Evolutionary conservation across 2,329 filamentous ascomycete species (phyloP).

Genomic region (Didymella exigua): DNA sequence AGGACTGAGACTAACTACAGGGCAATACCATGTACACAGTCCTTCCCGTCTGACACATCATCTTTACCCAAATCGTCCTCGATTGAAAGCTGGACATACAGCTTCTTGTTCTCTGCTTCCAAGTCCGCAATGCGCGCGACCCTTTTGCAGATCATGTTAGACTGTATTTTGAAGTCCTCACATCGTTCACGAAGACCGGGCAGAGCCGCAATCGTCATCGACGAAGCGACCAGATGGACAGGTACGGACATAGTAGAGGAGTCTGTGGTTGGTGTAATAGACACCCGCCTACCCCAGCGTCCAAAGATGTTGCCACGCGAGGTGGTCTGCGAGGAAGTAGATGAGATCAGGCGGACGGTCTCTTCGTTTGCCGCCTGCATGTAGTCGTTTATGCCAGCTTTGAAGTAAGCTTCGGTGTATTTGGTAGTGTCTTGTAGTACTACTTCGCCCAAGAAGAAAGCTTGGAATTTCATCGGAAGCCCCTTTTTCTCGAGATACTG

Average conservation of each 20-base stretch:
- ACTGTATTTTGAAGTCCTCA: slow-evolving; percentile 1
- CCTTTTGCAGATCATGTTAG: background rate
- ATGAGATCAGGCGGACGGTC: background rate
- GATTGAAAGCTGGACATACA: background rate
- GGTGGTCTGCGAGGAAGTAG: background rate
- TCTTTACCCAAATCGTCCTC: background rate
- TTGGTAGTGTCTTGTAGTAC: background rate
- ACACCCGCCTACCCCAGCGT: background rate
- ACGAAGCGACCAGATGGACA: background rate
- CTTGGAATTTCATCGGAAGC: background rate
- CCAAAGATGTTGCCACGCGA: background rate
- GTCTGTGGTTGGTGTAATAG: background rate
- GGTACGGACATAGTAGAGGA: background rate
- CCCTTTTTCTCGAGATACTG: background rate
- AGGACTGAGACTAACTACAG: background rate
- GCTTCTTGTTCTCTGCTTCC: background rate
- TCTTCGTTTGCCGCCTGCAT: background rate
- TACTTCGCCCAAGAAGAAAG: background rate
- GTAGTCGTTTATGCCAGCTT: background rate
- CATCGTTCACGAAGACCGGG: background rate
- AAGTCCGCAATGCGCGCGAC: background rate
- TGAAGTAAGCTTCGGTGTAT: background rate
- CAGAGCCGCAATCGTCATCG: background rate
- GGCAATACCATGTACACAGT: background rate
- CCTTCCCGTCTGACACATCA: background rate